Evolutionary conservation across 2,329 filamentous ascomycete species (phyloP).

Genomic region (Nectriaceae sp.): DNA sequence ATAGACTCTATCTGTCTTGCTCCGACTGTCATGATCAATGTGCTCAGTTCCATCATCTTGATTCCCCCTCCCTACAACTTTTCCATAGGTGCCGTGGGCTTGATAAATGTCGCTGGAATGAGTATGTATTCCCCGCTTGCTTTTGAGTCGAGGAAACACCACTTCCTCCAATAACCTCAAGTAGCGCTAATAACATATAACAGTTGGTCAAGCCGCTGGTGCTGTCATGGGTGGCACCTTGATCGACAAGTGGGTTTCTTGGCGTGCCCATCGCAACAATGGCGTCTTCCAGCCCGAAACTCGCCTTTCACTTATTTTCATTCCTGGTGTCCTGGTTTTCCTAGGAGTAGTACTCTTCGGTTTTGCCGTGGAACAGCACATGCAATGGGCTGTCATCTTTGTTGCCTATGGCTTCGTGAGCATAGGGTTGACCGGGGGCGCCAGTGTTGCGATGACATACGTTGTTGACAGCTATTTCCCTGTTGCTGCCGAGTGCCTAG

Average conservation of each 20-base stretch:
- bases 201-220: not conserved
- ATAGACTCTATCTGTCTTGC: not conserved
- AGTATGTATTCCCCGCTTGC: not conserved
- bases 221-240: not conserved
- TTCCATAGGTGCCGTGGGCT: not conserved
- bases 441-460: not conserved
- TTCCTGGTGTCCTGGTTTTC: not conserved
- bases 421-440: not conserved
- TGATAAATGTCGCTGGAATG: conserved; percentile 1
- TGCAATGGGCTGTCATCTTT: not conserved
- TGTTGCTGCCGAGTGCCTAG: not conserved
- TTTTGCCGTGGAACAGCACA: not conserved
- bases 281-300: not conserved
- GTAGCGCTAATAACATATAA: not conserved
- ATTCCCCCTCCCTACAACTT: not conserved
- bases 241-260: not conserved
- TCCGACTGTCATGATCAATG: not conserved
- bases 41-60: not conserved
- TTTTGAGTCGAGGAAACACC: too few relatives aligned
- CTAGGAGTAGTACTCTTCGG: not conserved
- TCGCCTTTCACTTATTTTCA: not conserved
- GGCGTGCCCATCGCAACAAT: not conserved
- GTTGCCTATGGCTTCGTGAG: not conserved
- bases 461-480: not conserved
- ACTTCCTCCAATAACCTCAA: too few relatives aligned